Percentiles rank a stretch among this genome's conserved stretches.
Conservation (phyloP, 345 rosid species). For the Bruguiera sexangula region DNA sequence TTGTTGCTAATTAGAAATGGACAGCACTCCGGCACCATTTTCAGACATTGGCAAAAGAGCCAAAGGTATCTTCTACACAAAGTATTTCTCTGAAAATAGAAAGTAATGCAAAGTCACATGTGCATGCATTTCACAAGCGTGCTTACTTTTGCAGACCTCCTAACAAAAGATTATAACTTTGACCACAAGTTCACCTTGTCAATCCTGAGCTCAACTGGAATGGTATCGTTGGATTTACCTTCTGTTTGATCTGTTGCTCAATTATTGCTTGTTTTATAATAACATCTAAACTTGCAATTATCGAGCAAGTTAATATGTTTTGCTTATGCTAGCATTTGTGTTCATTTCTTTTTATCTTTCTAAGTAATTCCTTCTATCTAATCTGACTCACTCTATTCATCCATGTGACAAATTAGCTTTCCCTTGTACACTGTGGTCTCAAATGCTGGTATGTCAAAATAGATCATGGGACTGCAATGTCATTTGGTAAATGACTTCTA, state of each 20-base stretch:
- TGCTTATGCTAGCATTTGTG: no score
- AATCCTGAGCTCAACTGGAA: slow-evolving; percentile 51
- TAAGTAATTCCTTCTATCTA: no score
- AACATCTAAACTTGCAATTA: not conserved
- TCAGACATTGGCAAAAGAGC: slow-evolving; percentile 71
- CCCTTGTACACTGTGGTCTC: no score
- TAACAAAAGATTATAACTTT: slow-evolving; percentile 67
- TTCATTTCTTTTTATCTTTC: no score
- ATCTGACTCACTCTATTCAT: no score
- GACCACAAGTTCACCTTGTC: slow-evolving; percentile 73
- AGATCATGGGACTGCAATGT: no score
- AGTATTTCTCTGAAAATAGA: not conserved
- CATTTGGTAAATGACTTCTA: no score
- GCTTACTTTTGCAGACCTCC: slow-evolving; percentile 50
- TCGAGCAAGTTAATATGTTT: no score
- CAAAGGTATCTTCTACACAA: slow-evolving; percentile 41
- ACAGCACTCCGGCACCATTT: slow-evolving; percentile 68
- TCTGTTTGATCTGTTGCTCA: not conserved
- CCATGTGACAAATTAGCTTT: no score
- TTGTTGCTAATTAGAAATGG: slow-evolving; percentile 40
- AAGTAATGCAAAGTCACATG: not conserved
- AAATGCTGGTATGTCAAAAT: no score
- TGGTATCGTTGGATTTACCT: slow-evolving; percentile 41
- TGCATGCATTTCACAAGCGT: slow-evolving; percentile 2
- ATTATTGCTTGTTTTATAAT: not conserved